Evolutionary conservation across 352 stramenopile genomes (phyloP).

Genomic region (Phytophthora constricta): DNA sequence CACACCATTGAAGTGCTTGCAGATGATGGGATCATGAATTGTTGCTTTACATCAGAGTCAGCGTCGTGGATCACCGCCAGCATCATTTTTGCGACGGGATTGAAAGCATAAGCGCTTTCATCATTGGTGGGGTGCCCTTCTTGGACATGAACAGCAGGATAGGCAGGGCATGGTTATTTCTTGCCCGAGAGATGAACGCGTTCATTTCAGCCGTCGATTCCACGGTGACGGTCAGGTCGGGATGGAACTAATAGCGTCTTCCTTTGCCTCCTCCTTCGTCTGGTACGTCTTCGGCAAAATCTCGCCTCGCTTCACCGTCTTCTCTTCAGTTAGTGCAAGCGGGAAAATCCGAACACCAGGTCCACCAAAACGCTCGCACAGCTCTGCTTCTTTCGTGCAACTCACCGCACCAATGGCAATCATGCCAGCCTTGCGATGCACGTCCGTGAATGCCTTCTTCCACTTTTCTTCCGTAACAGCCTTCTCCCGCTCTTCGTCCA

Average conservation of each 20-base stretch:
- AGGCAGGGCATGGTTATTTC: slow-evolving; percentile 48
- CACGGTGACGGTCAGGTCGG: slow-evolving; percentile 54
- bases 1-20: slow-evolving; percentile 50
- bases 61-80: slow-evolving; percentile 64
- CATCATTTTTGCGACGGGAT: slow-evolving; percentile 61
- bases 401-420: slow-evolving; percentile 62
- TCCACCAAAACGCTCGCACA: slow-evolving; percentile 63
- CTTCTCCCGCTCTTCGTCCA: slow-evolving; percentile 44
- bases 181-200: slow-evolving; percentile 55
- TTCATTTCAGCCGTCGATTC: slow-evolving; percentile 60
- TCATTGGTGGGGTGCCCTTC: slow-evolving; percentile 49
- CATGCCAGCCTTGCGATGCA: slow-evolving; percentile 70
- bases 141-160: slow-evolving; percentile 73
- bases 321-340: slow-evolving; percentile 34
- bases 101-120: slow-evolving; percentile 70
- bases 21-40: slow-evolving; percentile 57
- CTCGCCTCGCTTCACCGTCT: slow-evolving; percentile 44
- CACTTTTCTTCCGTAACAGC: slow-evolving; percentile 43
- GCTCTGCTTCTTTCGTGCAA: slow-evolving; percentile 47
- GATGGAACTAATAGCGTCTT: slow-evolving; percentile 54
- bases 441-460: slow-evolving; percentile 53
- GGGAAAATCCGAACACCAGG: slow-evolving; percentile 63
- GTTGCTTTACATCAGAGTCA: slow-evolving; percentile 61
- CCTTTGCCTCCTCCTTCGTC: slow-evolving; percentile 55
- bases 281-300: slow-evolving; percentile 47